A percentile compares a stretch with the other conserved stretches of the same genome.
These are phyloP conservation scores for Pythium biforme DNA, from an alignment of 352 stramenopile genomes.

Conservation along the genomic window DNA sequence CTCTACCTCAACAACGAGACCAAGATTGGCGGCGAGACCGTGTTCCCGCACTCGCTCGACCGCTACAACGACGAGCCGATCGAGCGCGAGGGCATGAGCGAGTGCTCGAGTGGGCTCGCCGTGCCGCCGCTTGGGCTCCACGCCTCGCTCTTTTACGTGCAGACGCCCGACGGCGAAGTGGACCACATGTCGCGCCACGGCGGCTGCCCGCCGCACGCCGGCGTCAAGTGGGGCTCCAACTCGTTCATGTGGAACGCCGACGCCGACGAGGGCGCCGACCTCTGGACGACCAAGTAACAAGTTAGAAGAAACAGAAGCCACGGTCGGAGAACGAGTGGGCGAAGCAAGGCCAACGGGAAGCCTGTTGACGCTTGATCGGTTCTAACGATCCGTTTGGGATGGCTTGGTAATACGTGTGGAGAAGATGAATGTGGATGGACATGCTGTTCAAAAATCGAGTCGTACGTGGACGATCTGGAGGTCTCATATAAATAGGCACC, in stretches of 20 bases:
- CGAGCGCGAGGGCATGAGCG: conserved; percentile 69
- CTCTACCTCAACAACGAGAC: conserved; percentile 96
- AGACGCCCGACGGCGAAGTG: conserved; percentile 71
- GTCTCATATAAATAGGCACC: conserved; percentile 2
- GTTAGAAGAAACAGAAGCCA: too few relatives aligned
- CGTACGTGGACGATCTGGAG: too few relatives aligned
- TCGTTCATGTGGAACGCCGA: conserved; percentile 89
- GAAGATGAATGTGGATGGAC: too few relatives aligned
- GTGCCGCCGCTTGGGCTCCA: conserved; percentile 70
- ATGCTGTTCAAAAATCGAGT: too few relatives aligned
- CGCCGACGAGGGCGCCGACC: conserved; percentile 70
- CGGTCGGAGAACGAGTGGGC: too few relatives aligned
- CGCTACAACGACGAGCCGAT: conserved; percentile 70
- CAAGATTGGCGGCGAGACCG: conserved; percentile 94
- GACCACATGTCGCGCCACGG: conserved; percentile 82
- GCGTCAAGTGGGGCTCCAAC: conserved; percentile 85
- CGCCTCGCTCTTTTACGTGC: conserved; percentile 83
- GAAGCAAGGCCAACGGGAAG: neutral
- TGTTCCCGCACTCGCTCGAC: conserved; percentile 93
- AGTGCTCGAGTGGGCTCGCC: conserved; percentile 75
- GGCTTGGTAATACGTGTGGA: too few relatives aligned
- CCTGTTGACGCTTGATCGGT: too few relatives aligned
- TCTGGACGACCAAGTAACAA: conserved; percentile 76
- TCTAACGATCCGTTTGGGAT: too few relatives aligned
- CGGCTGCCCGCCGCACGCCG: conserved; percentile 80